Base-by-base conservation (phyloP, 2,329 filamentous ascomycete species). In the Hymenoscyphus fructigenus region DNA sequence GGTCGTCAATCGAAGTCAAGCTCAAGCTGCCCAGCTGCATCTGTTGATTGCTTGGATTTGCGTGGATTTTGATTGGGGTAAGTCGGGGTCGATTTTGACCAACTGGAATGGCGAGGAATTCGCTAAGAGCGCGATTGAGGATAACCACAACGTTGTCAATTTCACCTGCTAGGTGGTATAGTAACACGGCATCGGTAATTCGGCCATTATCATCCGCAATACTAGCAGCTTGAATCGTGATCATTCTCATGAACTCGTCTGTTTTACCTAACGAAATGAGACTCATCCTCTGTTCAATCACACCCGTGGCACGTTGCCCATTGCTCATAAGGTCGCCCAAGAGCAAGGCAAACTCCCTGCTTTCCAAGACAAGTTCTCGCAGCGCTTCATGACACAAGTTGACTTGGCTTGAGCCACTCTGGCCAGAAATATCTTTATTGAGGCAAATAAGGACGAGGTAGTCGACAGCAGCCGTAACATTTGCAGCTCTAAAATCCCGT, bases 131-230 rank as follows among this genome's bases (percentile, higher is more conserved):
- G 47, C 93, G 90, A 78, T 93, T 97, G 74, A 98, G 87, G 69
- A 98, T 94, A 29, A 86, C 82, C 55, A 97, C 88, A n/a, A 98
- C 96, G 62, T 89, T 93, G 76, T 99, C 93, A 76, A 96, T 98
- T 76, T 99, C 93, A 73, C 92, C 92, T 0, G 95, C 94, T 55
- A 99, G 83, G 77, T 99, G 94, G 77, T 96, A 98, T 60, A 99
- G 83, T 60, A 99, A 84, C 15, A 98, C 94, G 1, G 96, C 93
- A 78, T 99, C 95, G 0, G 94, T 96, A 1, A 90, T 93, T 59
- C 96, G 87, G 47, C 95, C 94, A 72, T 94, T 96, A 76, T 98
- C 94, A 71, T 99, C 94, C 4, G 95, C 95, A 73, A 93, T 92
- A 69, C 90, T 89, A 50, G 95, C 95, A 9, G 95, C 95, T 77